Base-by-base conservation (phyloP, 2,329 filamentous ascomycete genomes). In the Sporothrix protearum region DNA sequence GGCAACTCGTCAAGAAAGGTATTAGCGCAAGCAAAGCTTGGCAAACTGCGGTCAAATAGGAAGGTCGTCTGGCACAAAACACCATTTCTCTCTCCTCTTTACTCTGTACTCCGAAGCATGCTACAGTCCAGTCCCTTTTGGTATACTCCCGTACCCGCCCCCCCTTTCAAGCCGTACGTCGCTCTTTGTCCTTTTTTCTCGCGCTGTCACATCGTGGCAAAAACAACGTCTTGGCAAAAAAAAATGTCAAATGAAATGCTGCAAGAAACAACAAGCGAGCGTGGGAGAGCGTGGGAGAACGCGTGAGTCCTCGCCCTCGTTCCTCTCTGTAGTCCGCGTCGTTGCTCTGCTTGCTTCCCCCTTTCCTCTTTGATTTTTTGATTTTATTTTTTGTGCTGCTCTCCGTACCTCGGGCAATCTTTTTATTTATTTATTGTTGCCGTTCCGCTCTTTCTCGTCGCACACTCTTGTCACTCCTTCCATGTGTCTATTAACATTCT, bases 361-460 rank as follows among this genome's bases (percentile, higher is more conserved):
- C n/a, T 59, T 59, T 59, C 19, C 33, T 33, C 25, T 33, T 47
- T 28, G 49, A 53, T 53, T 25, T n/a, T n/a, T n/a, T n/a, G n/a
- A 14, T 42, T 12, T 39, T 59, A 12, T 9, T 49, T 30, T 49
- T 47, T 2, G 22, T 33, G 22, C 16, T 66, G 39, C 30, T 66
- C 25, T 45, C 22, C 59, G 8, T 3, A 28, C 36, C 36, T 19
- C 36, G 36, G 22, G 36, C 36, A 45, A 10, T 19, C 30, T 22
- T 12, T 49, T 36, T 22, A 19, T 53, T 45, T 42, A 59, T 71
- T 59, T 68, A 69, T 69, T 69, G 36, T 4, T 57, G 36, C 36
- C 36, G 47, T 59, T 49, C 22, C 67, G 67, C 67, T 69, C 67
- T 33, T 14, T 33, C 49, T 28, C 36, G 36, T 28, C 14, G 22